These are phyloP conservation scores for Coniosporium tulheliwenetii DNA, from an alignment of 2,329 filamentous ascomycete species.

Conservation along the genomic window DNA sequence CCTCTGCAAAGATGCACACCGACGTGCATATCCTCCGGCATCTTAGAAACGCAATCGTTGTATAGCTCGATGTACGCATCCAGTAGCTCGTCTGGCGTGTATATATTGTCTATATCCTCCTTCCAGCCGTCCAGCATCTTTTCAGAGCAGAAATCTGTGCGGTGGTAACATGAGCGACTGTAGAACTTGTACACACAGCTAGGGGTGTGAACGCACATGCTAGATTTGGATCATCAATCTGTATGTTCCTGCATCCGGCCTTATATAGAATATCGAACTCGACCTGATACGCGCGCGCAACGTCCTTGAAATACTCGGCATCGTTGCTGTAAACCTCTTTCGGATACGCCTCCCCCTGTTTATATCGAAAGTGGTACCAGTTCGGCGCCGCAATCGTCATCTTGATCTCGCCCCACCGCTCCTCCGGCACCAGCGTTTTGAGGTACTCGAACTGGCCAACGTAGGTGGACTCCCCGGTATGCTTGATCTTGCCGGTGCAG, in stretches of 20 bases:
- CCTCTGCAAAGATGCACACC: slow-evolving; percentile 56
- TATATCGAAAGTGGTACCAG: slow-evolving; percentile 54
- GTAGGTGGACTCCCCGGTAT: slow-evolving; percentile 38
- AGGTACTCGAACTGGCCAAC: slow-evolving; percentile 44
- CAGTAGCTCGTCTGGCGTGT: slow-evolving; percentile 53
- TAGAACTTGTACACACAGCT: too few relatives aligned
- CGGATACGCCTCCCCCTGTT: slow-evolving; percentile 32
- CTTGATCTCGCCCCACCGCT: slow-evolving; percentile 50
- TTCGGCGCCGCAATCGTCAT: slow-evolving; percentile 51
- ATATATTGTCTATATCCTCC: slow-evolving; percentile 50
- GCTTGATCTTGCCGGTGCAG: slow-evolving; percentile 41
- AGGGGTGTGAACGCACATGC: slow-evolving; percentile 15
- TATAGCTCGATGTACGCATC: slow-evolving; percentile 64
- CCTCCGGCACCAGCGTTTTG: slow-evolving; percentile 41
- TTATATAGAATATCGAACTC: slow-evolving; percentile 30
- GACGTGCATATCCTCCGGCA: slow-evolving; percentile 55
- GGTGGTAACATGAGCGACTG: not conserved
- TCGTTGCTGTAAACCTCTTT: slow-evolving; percentile 29
- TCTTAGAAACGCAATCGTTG: slow-evolving; percentile 51
- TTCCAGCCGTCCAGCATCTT: slow-evolving; percentile 58
- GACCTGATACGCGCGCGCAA: slow-evolving; percentile 29
- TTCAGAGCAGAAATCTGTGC: slow-evolving; percentile 57
- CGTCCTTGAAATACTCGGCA: slow-evolving; percentile 30
- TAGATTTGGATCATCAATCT: slow-evolving; percentile 33
- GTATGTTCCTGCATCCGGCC: slow-evolving; percentile 30